phyloP scores from a whole-genome alignment of 805 yeast species.

The Sungouiozyma intestinalis region DNA sequence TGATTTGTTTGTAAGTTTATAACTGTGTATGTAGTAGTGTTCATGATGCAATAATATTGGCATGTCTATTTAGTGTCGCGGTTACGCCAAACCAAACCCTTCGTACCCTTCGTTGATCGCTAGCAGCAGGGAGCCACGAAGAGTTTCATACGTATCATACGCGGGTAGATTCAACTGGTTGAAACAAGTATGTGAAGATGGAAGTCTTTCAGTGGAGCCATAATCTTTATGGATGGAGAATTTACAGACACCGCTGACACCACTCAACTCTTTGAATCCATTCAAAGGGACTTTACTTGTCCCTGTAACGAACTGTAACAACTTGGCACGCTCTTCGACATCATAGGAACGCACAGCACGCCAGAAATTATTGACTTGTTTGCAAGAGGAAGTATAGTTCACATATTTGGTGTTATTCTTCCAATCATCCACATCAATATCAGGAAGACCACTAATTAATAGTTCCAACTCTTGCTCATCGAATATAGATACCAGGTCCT shows the following conservation, averaged over 20 bases:
- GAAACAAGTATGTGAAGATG: constrained; percentile 94
- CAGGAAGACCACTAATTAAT: constrained; percentile 89
- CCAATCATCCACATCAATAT: constrained; percentile 95
- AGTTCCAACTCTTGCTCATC: constrained; percentile 94
- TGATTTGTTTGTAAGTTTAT: too few relatives aligned
- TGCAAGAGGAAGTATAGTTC: constrained; percentile 71
- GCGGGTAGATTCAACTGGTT: constrained; percentile 92
- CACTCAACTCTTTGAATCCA: constrained; percentile 84
- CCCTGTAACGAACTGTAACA: constrained; percentile 93
- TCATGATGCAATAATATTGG: neutral
- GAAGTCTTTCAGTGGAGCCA: constrained; percentile 76
- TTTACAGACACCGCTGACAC: constrained; percentile 75
- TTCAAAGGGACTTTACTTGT: constrained; percentile 91
- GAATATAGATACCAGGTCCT: constrained; percentile 72
- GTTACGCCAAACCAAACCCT: constrained; percentile 62
- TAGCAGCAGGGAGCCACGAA: constrained; percentile 66
- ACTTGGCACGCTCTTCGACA: constrained; percentile 84
- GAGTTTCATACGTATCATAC: constrained; percentile 77
- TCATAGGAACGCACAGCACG: constrained; percentile 92
- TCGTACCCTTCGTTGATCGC: constrained; percentile 94
- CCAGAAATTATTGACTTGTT: constrained; percentile 96
- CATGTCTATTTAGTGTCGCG: too few relatives aligned
- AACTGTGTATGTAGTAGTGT: neutral
- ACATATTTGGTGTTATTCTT: constrained; percentile 70
- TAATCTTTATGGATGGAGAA: constrained; percentile 86